A percentile compares a stretch with the other conserved stretches of the same genome.
Conservation (phyloP, 116 monocot genomes). For the Posidonia oceanica region DNA sequence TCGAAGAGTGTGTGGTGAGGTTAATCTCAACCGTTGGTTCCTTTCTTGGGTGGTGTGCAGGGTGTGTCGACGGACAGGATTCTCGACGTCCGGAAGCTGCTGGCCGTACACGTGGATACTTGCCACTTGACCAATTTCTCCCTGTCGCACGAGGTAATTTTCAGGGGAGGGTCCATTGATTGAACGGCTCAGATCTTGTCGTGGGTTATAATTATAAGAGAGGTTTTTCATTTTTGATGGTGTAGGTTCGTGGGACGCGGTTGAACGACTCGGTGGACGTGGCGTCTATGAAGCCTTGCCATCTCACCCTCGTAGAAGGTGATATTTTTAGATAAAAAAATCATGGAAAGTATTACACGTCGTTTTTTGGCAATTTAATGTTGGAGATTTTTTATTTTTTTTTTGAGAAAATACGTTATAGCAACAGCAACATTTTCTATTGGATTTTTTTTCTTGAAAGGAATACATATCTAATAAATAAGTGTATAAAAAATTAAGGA, state of each 20-base stretch:
- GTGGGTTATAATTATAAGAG: neutral
- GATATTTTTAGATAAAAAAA: neutral
- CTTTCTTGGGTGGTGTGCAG: slow-evolving; percentile 17
- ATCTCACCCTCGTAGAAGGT: slow-evolving; percentile 72
- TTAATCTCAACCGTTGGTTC: slow-evolving; percentile 2
- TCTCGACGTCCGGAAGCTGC: slow-evolving; percentile 74
- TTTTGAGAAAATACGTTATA: too few relatives aligned
- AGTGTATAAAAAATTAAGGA: too few relatives aligned
- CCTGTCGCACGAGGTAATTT: slow-evolving; percentile 64
- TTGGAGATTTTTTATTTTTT: too few relatives aligned
- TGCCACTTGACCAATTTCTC: slow-evolving; percentile 91
- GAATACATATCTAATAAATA: too few relatives aligned
- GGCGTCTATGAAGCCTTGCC: slow-evolving; percentile 63
- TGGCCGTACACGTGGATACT: slow-evolving; percentile 89
- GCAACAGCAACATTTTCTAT: too few relatives aligned
- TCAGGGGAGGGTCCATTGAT: neutral
- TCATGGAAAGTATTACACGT: neutral
- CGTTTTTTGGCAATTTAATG: neutral
- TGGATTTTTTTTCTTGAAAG: too few relatives aligned
- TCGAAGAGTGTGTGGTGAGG: neutral
- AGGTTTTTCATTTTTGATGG: neutral
- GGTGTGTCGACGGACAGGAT: slow-evolving; percentile 99
- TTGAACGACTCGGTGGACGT: slow-evolving; percentile 71
- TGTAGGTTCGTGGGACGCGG: slow-evolving; percentile 57
- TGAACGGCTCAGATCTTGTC: neutral